These are phyloP conservation scores for Saccharomycopsis vini DNA, from an alignment of 805 yeast species.

Conservation along the genomic window DNA sequence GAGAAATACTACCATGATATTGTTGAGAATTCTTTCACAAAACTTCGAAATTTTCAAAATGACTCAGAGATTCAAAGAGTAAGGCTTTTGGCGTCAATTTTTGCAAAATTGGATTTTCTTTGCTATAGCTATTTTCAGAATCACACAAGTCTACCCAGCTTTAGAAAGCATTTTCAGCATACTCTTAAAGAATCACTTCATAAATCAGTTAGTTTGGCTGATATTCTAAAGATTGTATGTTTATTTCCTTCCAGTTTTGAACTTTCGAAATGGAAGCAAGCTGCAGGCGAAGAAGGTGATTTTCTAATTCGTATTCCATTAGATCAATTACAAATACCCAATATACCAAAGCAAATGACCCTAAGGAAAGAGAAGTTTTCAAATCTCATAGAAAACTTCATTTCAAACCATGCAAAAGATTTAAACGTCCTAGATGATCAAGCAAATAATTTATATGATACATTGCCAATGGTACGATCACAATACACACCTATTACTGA, in stretches of 20 bases:
- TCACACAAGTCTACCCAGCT: constrained; percentile 8
- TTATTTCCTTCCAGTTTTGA: constrained; percentile 9
- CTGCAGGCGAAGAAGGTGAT: neutral
- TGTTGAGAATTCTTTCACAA: neutral
- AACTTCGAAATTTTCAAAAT: neutral
- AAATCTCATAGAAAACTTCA: neutral
- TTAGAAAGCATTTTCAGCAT: constrained; percentile 10
- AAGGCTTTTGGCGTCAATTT: neutral
- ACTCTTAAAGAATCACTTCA: constrained; percentile 3
- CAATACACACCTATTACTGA: neutral
- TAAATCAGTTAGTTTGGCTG: constrained; percentile 1
- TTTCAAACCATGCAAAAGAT: neutral
- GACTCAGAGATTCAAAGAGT: neutral
- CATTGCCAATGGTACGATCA: neutral
- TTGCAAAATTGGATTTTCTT: constrained; percentile 9
- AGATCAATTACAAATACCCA: neutral
- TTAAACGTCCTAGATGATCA: neutral
- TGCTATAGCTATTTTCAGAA: constrained; percentile 5
- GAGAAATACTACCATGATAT: neutral
- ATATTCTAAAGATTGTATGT: constrained; percentile 8
- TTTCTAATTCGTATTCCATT: constrained; percentile 5
- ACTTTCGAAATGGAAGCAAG: neutral
- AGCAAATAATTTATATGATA: too few species aligned
- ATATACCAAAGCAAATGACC: constrained; percentile 4
- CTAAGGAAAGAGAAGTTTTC: neutral